Conservation (phyloP, 1,284 basidiomycete genomes). For the Ceratobasidium sp. region DNA sequence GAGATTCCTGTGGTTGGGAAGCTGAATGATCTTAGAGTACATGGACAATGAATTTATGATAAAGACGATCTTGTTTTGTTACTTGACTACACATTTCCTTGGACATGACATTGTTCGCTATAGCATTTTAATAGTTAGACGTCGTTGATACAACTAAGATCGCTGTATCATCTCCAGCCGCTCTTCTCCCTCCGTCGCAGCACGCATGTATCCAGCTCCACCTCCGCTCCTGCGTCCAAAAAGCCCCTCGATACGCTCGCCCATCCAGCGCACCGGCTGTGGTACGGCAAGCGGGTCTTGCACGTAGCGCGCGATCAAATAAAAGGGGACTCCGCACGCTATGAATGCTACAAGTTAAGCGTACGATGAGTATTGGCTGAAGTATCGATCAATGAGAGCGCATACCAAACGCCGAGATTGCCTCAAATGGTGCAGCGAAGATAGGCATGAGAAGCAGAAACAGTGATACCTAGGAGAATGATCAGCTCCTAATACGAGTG, state of each 20-base stretch:
- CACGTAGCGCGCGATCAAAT: constrained; percentile 33
- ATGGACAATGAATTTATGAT: constrained; percentile 8
- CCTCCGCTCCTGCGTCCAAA: constrained; percentile 56
- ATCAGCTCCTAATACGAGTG: background rate
- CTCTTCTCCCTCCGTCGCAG: constrained; percentile 79
- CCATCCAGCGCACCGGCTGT: constrained; percentile 32
- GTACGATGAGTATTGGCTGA: constrained; percentile 48
- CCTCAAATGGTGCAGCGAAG: constrained; percentile 91
- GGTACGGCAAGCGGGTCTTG: constrained; percentile 35
- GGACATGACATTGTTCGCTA: background rate
- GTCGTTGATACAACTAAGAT: background rate
- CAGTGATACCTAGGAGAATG: constrained; percentile 74
- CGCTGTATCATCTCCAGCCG: constrained; percentile 70
- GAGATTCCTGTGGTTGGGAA: constrained; percentile 86
- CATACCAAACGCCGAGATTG: constrained; percentile 85
- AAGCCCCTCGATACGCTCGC: constrained; percentile 32
- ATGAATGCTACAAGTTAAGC: constrained; percentile 18
- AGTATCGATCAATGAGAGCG: constrained; percentile 42
- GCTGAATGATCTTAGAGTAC: constrained; percentile 56
- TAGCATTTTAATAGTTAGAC: constrained; percentile 20
- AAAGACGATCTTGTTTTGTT: too few relatives aligned
- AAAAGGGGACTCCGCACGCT: constrained; percentile 36
- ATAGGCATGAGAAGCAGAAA: constrained; percentile 96
- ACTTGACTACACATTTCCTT: background rate
- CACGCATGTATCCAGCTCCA: constrained; percentile 77